Conservation (phyloP, 2,329 filamentous ascomycete species). For the Fonsecaea pedrosoi region DNA sequence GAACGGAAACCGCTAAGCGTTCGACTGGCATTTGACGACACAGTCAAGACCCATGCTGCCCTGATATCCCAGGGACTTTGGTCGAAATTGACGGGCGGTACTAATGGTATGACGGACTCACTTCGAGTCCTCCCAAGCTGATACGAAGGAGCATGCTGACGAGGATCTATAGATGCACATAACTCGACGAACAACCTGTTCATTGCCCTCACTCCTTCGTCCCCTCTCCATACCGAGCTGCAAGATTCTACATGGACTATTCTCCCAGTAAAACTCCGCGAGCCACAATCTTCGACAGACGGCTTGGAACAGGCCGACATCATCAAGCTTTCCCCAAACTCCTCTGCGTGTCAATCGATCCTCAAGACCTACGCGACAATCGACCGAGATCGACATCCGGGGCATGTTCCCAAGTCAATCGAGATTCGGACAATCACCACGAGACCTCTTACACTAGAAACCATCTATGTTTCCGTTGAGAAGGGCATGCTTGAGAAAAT, state of each 20-base stretch:
- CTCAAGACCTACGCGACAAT: slow-evolving; percentile 73
- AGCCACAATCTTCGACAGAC: slow-evolving; percentile 50
- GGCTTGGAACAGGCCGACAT: slow-evolving; percentile 73
- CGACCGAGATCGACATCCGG: slow-evolving; percentile 75
- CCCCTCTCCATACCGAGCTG: slow-evolving; percentile 50
- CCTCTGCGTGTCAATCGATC: slow-evolving; percentile 81
- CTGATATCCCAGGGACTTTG: slow-evolving; percentile 87
- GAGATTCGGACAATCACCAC: slow-evolving; percentile 86
- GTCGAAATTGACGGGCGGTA: slow-evolving; percentile 68
- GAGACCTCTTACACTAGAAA: slow-evolving; percentile 78
- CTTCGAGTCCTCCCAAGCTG: slow-evolving; percentile 10
- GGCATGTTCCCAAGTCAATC: slow-evolving; percentile 75
- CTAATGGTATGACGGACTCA: slow-evolving; percentile 47
- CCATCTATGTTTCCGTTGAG: slow-evolving; percentile 85
- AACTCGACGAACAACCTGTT: slow-evolving; percentile 41
- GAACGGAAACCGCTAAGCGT: slow-evolving; percentile 70
- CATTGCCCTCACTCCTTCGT: slow-evolving; percentile 56
- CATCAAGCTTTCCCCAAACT: slow-evolving; percentile 75
- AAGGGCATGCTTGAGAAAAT: slow-evolving; percentile 78
- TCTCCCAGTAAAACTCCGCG: slow-evolving; percentile 68
- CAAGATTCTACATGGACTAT: slow-evolving; percentile 81
- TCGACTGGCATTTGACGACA: slow-evolving; percentile 81
- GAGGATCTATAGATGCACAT: slow-evolving; percentile 15
- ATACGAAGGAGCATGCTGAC: slow-evolving; percentile 18
- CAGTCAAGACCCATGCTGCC: slow-evolving; percentile 83